Conservation (phyloP, 768 basidiomycete genomes). For the Rhodotorula diobovata region DNA sequence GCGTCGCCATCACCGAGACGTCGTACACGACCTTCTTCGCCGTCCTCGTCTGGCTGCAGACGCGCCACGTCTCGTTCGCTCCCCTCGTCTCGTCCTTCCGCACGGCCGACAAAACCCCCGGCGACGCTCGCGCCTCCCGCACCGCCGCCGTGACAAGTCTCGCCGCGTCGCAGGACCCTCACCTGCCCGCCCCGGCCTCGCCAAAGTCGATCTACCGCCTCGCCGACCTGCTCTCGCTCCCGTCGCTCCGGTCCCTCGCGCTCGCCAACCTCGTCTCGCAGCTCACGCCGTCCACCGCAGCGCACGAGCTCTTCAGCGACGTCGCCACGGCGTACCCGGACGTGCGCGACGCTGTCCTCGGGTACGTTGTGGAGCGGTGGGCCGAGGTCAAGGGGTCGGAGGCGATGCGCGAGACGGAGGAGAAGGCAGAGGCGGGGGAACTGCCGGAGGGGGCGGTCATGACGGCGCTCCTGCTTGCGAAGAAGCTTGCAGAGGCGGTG, state of each 20-base stretch:
- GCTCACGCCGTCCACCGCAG: constrained; percentile 3
- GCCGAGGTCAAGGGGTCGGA: too few species aligned
- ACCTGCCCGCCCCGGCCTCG: constrained; percentile 12
- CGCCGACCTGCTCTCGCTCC: constrained; percentile 13
- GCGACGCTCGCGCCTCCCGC: background rate
- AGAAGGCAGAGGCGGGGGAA: background rate
- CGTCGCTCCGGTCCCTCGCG: constrained; percentile 5
- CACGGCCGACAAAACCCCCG: too few species aligned
- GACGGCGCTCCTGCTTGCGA: background rate
- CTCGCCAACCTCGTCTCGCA: constrained; percentile 1
- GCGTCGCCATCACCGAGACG: background rate
- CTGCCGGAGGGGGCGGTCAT: background rate
- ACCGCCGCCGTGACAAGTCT: too few species aligned
- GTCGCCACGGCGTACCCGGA: background rate
- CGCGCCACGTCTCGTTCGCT: background rate
- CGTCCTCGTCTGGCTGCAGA: constrained; percentile 9
- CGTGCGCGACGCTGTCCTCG: constrained; percentile 1
- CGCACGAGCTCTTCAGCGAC: constrained; percentile 2
- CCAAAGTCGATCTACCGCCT: constrained; percentile 20
- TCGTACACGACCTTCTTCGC: constrained; percentile 12
- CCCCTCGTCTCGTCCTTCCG: background rate
- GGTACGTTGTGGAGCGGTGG: background rate
- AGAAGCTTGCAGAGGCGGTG: background rate
- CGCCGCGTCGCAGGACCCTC: too few species aligned
- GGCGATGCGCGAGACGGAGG: background rate